Evolutionary conservation across 371 early-diverging fungal species (phyloP), one percentile per base, ranked within the genome.

Genomic region (Syncephalis plumigaleata): DNA sequence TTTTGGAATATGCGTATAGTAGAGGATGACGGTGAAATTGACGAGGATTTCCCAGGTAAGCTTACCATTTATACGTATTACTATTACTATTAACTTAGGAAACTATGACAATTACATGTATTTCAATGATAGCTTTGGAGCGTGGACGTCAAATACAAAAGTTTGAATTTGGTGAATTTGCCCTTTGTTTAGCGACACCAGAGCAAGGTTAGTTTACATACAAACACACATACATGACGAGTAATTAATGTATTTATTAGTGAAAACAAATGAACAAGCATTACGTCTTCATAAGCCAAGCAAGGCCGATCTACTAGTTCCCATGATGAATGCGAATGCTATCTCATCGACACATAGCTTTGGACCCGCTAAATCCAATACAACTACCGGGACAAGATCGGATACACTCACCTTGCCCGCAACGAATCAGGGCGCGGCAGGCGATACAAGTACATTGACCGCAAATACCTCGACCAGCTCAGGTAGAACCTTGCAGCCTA

Each of bases 21-120:
- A 1, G 95, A 91, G 56, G 92, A 91, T 47, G 91, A 90, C 67
- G 95, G 95, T 15, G 77, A 75, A 36, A 81, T 94, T 45, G 97
- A 96, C 55, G 92, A 92, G 36, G 94, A 92, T 61, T 77, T 96
- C 54, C 95, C 95, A 37, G 91, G 86, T 85, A 69, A 51, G 40
- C 46, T 13, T 15, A 23, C 9, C 16, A 48, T 15, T 16, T 11
- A 53, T 2, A 23, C 17, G 15, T 25, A 43, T 46, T 15, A n/a
- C 27, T 18, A 48, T 45, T 9, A 15, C 39, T 9, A 31, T 23
- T 45, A 15, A 23, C 43, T 2, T 31, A 26, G 23, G 25, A 24
- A 11, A n/a, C 15, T 27, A 26, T 42, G 3, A 17, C 21, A 36
- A 17, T n/a, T 37, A 9, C 26, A 37, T 36, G 24, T 23, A 38